These are phyloP conservation scores for Schizochytrium sp. DNA, from an alignment of 108 stramenopile species.

Conservation along the genomic window DNA sequence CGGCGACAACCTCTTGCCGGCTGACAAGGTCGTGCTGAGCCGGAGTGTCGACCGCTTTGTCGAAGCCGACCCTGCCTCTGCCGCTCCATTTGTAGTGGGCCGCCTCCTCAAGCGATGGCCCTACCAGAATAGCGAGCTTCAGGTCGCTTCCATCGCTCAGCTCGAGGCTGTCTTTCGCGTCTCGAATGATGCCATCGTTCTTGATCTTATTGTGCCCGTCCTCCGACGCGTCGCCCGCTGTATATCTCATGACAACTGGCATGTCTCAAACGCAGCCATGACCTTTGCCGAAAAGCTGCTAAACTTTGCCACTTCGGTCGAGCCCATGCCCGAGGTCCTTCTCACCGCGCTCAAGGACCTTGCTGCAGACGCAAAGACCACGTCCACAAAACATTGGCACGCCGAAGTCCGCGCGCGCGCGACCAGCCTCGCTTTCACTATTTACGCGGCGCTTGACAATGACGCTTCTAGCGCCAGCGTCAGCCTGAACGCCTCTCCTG, in stretches of 20 bases:
- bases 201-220: not conserved
- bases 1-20: not conserved
- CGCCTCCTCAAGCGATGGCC: constrained; percentile 11
- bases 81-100: not conserved
- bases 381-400: not conserved
- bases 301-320: not conserved
- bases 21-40: not conserved
- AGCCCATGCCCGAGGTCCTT: not conserved
- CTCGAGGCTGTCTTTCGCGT: not conserved
- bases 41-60: not conserved
- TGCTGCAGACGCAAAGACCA: not conserved
- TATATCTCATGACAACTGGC: constrained; percentile 6
- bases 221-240: not conserved
- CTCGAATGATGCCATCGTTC: not conserved
- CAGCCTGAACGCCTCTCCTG: not conserved
- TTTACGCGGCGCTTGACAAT: not conserved
- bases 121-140: not conserved
- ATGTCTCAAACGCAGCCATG: not conserved
- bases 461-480: not conserved
- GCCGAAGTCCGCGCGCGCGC: not conserved
- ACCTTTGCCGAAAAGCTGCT: not conserved
- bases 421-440: not conserved
- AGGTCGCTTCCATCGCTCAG: not conserved
- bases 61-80: not conserved
- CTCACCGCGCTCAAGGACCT: not conserved